Evolutionary conservation across 2,329 filamentous ascomycete species (phyloP).

Genomic region (Hymenotorrendiella dingleyae): DNA sequence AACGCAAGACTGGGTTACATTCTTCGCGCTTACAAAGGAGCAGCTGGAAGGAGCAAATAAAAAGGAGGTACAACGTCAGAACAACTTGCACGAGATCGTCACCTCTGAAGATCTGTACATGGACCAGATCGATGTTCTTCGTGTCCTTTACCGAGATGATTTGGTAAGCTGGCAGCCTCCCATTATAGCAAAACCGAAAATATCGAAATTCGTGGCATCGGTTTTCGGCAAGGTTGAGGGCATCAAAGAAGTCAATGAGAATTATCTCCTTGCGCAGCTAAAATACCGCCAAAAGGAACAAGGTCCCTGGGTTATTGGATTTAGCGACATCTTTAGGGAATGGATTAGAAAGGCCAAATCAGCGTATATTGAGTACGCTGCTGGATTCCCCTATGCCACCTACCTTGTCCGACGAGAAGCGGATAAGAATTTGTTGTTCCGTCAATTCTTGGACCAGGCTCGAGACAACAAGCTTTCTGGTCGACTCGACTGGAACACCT

Average conservation of each 20-base stretch:
- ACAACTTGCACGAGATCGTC: conserved; percentile 91
- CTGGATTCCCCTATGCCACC: conserved; percentile 76
- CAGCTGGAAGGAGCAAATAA: conserved; percentile 64
- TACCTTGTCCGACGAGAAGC: conserved; percentile 80
- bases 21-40: conserved; percentile 77
- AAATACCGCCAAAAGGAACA: conserved; percentile 97
- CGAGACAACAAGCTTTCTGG: conserved; percentile 72
- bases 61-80: conserved; percentile 90
- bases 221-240: conserved; percentile 90
- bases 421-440: conserved; percentile 79
- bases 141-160: conserved; percentile 78
- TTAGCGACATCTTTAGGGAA: conserved; percentile 95
- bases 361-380: conserved; percentile 88
- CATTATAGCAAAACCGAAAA: conserved; percentile 71
- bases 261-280: conserved; percentile 83
- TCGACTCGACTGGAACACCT: conserved; percentile 89
- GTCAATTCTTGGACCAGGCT: conserved; percentile 75
- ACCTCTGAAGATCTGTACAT: conserved; percentile 90
- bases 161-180: conserved; percentile 67
- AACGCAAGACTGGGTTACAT: conserved; percentile 77
- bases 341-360: conserved; percentile 93
- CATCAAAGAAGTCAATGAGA: conserved; percentile 86
- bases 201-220: conserved; percentile 72
- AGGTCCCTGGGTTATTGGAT: conserved; percentile 87
- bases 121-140: conserved; percentile 79